These are phyloP conservation scores for Pseudozyma sp. DNA, from an alignment of 1,284 basidiomycete genomes.

Conservation along the genomic window DNA sequence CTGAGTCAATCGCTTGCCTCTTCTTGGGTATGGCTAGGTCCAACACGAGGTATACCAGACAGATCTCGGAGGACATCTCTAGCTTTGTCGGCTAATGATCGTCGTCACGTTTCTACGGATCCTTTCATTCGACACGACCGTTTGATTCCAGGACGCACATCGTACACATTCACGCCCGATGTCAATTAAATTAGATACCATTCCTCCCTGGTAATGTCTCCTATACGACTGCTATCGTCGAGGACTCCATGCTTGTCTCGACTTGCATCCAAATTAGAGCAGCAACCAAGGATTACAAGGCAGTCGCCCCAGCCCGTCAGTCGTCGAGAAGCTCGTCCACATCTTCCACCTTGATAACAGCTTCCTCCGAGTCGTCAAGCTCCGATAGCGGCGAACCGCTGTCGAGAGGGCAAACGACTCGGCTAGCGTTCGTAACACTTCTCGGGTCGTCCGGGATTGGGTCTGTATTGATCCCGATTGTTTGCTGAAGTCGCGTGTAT, in stretches of 20 bases:
- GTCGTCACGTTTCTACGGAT: neutral
- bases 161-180: neutral
- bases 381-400: slow-evolving; percentile 24
- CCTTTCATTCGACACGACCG: neutral
- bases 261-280: too few species aligned
- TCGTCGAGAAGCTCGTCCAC: slow-evolving; percentile 21
- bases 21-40: slow-evolving; percentile 60
- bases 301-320: neutral
- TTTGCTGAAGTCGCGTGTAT: neutral
- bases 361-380: neutral
- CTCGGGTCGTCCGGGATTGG: neutral
- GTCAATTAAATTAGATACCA: neutral
- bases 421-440: neutral
- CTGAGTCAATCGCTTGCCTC: slow-evolving; percentile 65
- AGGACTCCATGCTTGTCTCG: too few species aligned
- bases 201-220: neutral
- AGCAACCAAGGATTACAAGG: too few species aligned
- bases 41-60: slow-evolving; percentile 67
- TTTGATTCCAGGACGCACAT: neutral
- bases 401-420: slow-evolving; percentile 1
- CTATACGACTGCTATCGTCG: too few species aligned
- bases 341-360: neutral
- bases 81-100: slow-evolving; percentile 47
- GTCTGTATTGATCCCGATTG: neutral
- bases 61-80: slow-evolving; percentile 59